Conservation (phyloP, 2,329 filamentous ascomycete species). For the Cladosporium austrohemisphaericum region DNA sequence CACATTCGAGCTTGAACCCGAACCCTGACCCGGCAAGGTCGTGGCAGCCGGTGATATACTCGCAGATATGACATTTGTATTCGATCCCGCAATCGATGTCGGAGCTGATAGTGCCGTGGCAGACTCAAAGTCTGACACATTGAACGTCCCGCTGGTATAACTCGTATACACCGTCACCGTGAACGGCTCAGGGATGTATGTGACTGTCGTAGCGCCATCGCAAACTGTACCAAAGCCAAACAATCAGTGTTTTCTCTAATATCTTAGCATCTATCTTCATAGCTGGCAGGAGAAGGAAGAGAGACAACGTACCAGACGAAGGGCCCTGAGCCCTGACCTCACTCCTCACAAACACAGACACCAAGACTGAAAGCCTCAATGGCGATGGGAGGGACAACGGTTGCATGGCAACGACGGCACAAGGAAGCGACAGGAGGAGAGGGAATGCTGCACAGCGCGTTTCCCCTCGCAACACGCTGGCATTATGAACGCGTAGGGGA, state of each 20-base stretch:
- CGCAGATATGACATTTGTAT: too few relatives aligned
- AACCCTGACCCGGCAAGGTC: too few relatives aligned
- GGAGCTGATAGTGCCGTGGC: background rate
- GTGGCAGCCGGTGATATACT: too few relatives aligned
- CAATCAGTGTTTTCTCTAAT: too few relatives aligned
- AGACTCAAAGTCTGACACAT: background rate
- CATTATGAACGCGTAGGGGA: constrained; percentile 23
- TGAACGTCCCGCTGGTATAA: constrained; percentile 1
- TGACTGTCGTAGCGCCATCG: constrained; percentile 5
- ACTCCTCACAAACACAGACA: background rate
- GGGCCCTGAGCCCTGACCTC: background rate
- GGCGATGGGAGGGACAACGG: background rate
- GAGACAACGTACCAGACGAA: background rate
- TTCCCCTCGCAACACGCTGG: constrained; percentile 25
- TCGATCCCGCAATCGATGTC: too few relatives aligned
- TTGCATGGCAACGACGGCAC: constrained; percentile 5
- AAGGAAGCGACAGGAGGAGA: constrained; percentile 4
- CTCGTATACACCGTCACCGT: constrained; percentile 9
- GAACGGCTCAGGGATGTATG: background rate
- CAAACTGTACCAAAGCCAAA: background rate
- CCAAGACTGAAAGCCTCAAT: background rate
- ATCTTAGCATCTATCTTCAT: too few relatives aligned
- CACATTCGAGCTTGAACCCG: too few relatives aligned
- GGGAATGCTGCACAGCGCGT: constrained; percentile 19
- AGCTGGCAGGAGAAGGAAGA: too few relatives aligned